Base-by-base conservation (phyloP, 768 basidiomycete species). In the Tylopilus felleus region DNA sequence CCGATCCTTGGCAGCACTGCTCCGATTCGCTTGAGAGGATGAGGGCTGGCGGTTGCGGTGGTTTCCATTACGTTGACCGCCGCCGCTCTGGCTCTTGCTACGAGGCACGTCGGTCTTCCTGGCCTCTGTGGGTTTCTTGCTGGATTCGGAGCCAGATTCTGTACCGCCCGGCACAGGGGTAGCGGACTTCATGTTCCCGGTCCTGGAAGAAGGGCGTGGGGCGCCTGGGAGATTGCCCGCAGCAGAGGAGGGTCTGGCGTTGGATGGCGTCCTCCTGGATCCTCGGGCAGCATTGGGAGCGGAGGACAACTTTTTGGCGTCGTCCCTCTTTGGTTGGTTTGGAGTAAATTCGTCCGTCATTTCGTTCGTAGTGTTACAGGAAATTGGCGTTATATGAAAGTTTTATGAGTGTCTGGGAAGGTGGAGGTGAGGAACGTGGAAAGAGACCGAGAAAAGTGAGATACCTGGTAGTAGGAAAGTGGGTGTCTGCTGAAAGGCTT, bases 261-360 rank as follows among this genome's bases (percentile, higher is more conserved):
- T 71, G 6, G 84, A 81, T 46, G 76, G 66, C 55, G 75, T 81
- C 69, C 81, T 80, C 76, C 80, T 88, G 56, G 79, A 76, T 59
- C 75, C 78, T 55, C 85, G 82, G 67, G 74, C 75, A 65, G 74
- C 74, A 54, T 74, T 78, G 63, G 76, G 68, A 60, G 75, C 53
- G 52, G 77, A 42, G 36, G 60, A 61, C 55, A 78, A 73, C 75
- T 83, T 89, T 79, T 80, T 89, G 40, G 63, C 13, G 71, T 88
- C 87, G 66, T 90, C 88, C 76, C 80, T 87, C 80, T 79, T 88
- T 66, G 75, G 72, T 53, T 69, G 74, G 47, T 67, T 65, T 47
- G 60, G 55, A 72, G 77, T 78, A 67, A 78, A 75, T 78, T 89
- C 84, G 80, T 92, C 90, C 71, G 86, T 88, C 90, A 92, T 92